These are phyloP conservation scores for Gymnopilus dilepis DNA, from an alignment of 768 basidiomycete genomes.

Conservation along the genomic window DNA sequence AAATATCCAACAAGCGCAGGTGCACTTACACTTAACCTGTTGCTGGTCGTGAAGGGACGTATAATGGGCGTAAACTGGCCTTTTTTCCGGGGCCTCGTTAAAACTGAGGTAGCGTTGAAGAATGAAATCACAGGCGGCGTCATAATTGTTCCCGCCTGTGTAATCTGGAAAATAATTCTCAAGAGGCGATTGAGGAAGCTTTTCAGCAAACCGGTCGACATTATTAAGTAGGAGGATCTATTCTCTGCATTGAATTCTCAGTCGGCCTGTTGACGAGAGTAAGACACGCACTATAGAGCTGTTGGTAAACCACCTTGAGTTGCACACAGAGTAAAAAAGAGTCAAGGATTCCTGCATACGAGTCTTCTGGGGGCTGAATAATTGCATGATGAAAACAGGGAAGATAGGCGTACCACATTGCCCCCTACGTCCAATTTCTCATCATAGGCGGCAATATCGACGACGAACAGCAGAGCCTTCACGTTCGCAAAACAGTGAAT, in stretches of 20 bases:
- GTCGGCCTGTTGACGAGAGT: slow-evolving; percentile 8
- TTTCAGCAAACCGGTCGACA: slow-evolving; percentile 95
- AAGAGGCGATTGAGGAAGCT: slow-evolving; percentile 84
- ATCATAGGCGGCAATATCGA: slow-evolving; percentile 92
- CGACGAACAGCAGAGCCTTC: slow-evolving; percentile 91
- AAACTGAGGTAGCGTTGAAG: slow-evolving; percentile 83
- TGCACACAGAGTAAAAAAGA: slow-evolving; percentile 97
- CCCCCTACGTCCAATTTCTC: slow-evolving; percentile 98
- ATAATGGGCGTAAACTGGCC: slow-evolving; percentile 91
- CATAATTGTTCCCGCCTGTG: slow-evolving; percentile 83
- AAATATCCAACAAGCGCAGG: neutral
- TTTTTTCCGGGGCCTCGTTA: slow-evolving; percentile 86
- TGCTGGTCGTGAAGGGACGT: slow-evolving; percentile 94
- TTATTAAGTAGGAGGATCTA: slow-evolving; percentile 96
- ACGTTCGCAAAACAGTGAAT: slow-evolving; percentile 96
- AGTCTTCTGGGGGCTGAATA: slow-evolving; percentile 50
- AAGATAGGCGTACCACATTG: slow-evolving; percentile 68
- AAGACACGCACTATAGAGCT: slow-evolving; percentile 79
- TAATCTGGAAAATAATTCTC: slow-evolving; percentile 93
- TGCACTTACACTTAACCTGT: slow-evolving; percentile 82
- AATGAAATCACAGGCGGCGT: slow-evolving; percentile 85
- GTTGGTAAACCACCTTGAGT: slow-evolving; percentile 95
- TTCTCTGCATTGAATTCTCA: neutral
- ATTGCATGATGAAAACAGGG: neutral
- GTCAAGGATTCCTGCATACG: slow-evolving; percentile 97